These are phyloP conservation scores for Penicillium canescens DNA, from an alignment of 495 filamentous ascomycete genomes.

Conservation along the genomic window DNA sequence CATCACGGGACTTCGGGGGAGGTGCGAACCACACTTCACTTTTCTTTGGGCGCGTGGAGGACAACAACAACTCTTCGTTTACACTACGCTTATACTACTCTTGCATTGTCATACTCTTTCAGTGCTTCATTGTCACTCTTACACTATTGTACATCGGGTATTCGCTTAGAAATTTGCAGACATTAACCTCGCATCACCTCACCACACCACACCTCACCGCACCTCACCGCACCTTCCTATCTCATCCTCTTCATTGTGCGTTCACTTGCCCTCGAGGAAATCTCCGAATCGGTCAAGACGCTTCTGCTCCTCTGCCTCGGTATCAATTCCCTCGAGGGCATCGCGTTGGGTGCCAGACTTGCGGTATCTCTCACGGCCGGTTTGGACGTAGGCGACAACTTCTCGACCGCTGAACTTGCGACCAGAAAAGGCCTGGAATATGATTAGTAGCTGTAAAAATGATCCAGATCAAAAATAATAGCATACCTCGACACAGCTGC, in stretches of 20 bases:
- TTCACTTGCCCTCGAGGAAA: slow-evolving; percentile 50
- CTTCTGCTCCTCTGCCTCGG: slow-evolving; percentile 45
- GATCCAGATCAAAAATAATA: background rate
- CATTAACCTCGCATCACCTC: no score
- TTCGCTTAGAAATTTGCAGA: no score
- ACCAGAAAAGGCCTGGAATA: slow-evolving; percentile 68
- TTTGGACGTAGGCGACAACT: slow-evolving; percentile 74
- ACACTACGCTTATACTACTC: no score
- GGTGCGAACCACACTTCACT: slow-evolving; percentile 34
- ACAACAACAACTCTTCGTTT: background rate
- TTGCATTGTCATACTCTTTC: no score
- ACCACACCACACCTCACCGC: no score
- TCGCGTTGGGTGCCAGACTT: slow-evolving; percentile 57
- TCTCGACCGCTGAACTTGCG: slow-evolving; percentile 72
- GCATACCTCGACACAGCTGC: slow-evolving; percentile 65
- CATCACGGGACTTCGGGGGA: slow-evolving; percentile 27
- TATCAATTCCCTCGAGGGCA: slow-evolving; percentile 42
- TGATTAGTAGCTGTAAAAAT: background rate
- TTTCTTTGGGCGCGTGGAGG: slow-evolving; percentile 3
- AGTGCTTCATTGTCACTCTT: no score
- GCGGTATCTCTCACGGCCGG: slow-evolving; percentile 75
- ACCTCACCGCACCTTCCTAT: background rate
- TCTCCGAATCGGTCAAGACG: slow-evolving; percentile 56
- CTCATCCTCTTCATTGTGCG: slow-evolving; percentile 17
- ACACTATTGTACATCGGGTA: no score